phyloP scores from a whole-genome alignment of 805 yeast species.

The Torulaspora quercuum region DNA sequence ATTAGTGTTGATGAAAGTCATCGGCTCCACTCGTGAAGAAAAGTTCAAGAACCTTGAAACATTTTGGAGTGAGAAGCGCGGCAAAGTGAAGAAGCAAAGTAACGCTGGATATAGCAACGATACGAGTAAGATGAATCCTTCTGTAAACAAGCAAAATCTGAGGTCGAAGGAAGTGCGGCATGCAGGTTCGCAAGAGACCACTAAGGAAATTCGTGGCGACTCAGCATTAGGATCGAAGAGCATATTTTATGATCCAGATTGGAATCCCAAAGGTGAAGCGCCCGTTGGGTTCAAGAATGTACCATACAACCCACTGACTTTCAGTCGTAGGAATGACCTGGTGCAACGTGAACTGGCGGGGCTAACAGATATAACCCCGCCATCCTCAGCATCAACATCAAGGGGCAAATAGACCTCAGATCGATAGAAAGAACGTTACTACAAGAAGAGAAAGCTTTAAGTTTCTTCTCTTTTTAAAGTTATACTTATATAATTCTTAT shows the following conservation, averaged over 20 bases:
- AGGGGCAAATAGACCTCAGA: background rate
- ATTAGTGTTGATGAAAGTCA: no score
- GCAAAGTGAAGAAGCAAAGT: background rate
- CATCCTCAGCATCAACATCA: conserved; percentile 20
- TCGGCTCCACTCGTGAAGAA: no score
- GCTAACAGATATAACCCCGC: conserved; percentile 33
- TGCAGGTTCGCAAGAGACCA: background rate
- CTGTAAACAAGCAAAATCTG: background rate
- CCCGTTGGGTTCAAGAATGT: conserved; percentile 38
- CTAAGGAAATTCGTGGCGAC: background rate
- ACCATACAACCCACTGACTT: conserved; percentile 31
- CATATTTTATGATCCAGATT: conserved; percentile 61
- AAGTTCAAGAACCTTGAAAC: no score
- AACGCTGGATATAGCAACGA: no score
- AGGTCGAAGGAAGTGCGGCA: no score
- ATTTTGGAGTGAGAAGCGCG: no score
- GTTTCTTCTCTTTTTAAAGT: no score
- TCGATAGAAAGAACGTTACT: no score
- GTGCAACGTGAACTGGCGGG: conserved; percentile 17
- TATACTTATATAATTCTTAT: no score
- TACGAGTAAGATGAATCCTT: background rate
- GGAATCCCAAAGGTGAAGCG: conserved; percentile 58
- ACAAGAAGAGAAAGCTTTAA: no score
- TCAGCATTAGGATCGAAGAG: conserved; percentile 46
- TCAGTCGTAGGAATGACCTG: conserved; percentile 30